Evolutionary conservation across 805 yeast genomes (phyloP), one percentile per base, ranked within the genome.

Genomic region (Ogataea ramenticola): DNA sequence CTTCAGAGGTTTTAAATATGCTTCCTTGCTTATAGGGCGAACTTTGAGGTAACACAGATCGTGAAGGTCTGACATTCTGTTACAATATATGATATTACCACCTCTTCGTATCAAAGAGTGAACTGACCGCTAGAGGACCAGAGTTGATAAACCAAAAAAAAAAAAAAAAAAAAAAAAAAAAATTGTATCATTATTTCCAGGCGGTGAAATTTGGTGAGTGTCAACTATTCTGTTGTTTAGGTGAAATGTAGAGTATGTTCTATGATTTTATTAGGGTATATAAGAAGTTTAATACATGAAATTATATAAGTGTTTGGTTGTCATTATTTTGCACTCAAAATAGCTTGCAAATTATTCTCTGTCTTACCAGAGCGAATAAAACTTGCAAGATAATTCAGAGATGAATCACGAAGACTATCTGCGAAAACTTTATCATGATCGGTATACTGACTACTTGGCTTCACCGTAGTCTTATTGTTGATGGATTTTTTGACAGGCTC

Each of bases 61-160:
- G 58, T 84, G 93, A 34, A 84, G 60, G 41, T 80, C 86, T n/a
- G 86, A 75, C 91, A 84, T 83, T 9, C 14, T 36, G 19, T 20
- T 6, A 4, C 8, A 6, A 8, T 19, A 19, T 20, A 15, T 21
- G 8, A 7, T 20, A 20, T 20, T 19, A n/a, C n/a, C n/a, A n/a
- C n/a, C n/a, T n/a, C n/a, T n/a, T n/a, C n/a, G n/a, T n/a, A n/a
- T n/a, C n/a, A n/a, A n/a, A n/a, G n/a, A n/a, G n/a, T n/a, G n/a
- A n/a, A n/a, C n/a, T n/a, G n/a, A n/a, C n/a, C n/a, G n/a, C n/a
- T n/a, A n/a, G n/a, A n/a, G n/a, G n/a, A n/a, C n/a, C n/a, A n/a
- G n/a, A n/a, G n/a, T n/a, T n/a, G n/a, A n/a, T n/a, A 10, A 26
- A 26, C 10, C 27, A 26, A 7, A 26, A 26, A 26, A 26, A 26